Evolutionary conservation across 805 yeast genomes (phyloP), one percentile per base, ranked within the genome.

Genomic region (Kodamaea jinghongensis): DNA sequence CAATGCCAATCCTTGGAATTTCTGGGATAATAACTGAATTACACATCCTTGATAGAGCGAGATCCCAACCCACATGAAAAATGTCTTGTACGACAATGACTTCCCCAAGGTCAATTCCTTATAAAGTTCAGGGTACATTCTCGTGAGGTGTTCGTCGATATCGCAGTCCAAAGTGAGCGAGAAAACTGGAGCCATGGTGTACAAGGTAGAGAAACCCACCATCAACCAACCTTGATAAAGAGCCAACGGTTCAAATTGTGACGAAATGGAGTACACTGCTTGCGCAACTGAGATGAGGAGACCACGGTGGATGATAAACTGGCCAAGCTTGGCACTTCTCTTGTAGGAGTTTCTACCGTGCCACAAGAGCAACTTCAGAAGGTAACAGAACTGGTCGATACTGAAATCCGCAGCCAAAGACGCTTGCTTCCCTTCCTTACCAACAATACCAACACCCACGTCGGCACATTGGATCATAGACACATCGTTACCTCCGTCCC

Each of bases 401-500:
- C 96, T 87, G 63, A 91, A 93, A 61, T 93, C 99, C 1, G 99
- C 98, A 4, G 98, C 96, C 38, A 93, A 69, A 0, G 96, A 88
- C 0, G 99, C 99, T 61, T 93, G 99, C 47, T 83, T 84, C 26
- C 99, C 99, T 60, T 93, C 99, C 61, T 93, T 93, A 27, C 99
- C 99, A 14, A 93, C 99, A 49, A 93, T 93, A 41, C 99, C 99
- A 20, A 93, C 96, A 44, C 99, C 99, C 7, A 93, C 96, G 67
- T 95, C 96, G 0, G 99, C 99, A 49, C 95, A 84, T 64, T 93
- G 99, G 49, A 93, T 93, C 99, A 93, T 93, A 52, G 95, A 86
- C 25, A 93, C 99, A 63, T 93, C 99, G 55, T 93, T 93, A 52
- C 99, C 99, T 54, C 99, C 99, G 63, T 93, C 99, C 41, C 99